Percentiles rank a stretch among this genome's conserved stretches.
Evolutionary conservation across 306 rosid genomes (phyloP).

Genomic region (Corylus avellana): DNA sequence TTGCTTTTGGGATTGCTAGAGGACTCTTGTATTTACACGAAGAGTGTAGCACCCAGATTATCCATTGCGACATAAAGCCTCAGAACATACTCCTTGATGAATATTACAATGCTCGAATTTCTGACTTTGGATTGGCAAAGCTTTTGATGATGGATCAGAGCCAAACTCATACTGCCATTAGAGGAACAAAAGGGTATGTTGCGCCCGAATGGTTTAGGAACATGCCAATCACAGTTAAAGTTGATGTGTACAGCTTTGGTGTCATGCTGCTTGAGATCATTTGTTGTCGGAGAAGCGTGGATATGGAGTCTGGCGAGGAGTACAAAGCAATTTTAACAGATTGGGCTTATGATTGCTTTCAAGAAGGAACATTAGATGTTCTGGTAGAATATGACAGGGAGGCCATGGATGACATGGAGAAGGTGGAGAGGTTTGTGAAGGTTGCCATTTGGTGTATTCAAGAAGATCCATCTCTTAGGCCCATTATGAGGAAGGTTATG

Average conservation of each 20-base stretch:
- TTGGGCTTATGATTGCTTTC: slow-evolving; percentile 33
- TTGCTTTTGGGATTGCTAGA: slow-evolving; percentile 20
- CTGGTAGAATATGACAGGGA: slow-evolving; percentile 15
- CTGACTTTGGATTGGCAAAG: slow-evolving; percentile 25
- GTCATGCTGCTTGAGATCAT: neutral
- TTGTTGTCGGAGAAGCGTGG: slow-evolving; percentile 14
- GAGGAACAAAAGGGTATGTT: neutral
- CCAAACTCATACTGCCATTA: neutral
- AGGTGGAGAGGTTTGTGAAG: slow-evolving; percentile 32
- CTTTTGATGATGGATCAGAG: slow-evolving; percentile 1
- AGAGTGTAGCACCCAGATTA: neutral
- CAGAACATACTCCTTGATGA: slow-evolving; percentile 47
- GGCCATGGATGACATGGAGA: slow-evolving; percentile 14
- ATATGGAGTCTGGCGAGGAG: neutral
- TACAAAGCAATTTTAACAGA: neutral
- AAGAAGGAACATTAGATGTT: slow-evolving; percentile 8
- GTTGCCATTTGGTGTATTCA: slow-evolving; percentile 41
- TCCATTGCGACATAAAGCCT: slow-evolving; percentile 46
- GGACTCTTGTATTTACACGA: neutral
- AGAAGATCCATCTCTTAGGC: slow-evolving; percentile 34
- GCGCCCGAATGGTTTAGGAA: neutral
- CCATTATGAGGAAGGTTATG: slow-evolving; percentile 28
- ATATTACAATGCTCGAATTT: slow-evolving; percentile 13
- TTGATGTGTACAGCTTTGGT: slow-evolving; percentile 32
- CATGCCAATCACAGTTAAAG: slow-evolving; percentile 26